phyloP scores from a whole-genome alignment of 2,329 filamentous ascomycete species.

The Penicillium aurantiogriseum region DNA sequence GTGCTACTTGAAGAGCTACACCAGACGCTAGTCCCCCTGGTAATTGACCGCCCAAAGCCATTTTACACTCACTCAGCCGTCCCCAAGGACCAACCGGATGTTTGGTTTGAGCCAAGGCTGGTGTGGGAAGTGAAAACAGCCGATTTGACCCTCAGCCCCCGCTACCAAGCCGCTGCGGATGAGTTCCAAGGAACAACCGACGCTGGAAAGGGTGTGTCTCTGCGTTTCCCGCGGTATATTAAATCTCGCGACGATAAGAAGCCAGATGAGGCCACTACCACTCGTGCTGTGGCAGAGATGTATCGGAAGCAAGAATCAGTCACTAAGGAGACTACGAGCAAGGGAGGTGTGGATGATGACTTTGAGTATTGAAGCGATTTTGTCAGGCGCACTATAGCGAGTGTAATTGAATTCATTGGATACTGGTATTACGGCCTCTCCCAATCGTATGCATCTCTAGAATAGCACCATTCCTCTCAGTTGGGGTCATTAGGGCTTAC shows the following conservation, averaged over 20 bases:
- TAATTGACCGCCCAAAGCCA: conserved; percentile 88
- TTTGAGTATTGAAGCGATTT: conserved; percentile 75
- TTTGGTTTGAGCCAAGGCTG: conserved; percentile 93
- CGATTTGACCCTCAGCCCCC: conserved; percentile 85
- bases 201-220: conserved; percentile 73
- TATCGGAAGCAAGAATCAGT: conserved; percentile 93
- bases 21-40: conserved; percentile 68
- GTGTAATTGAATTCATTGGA: conserved; percentile 10
- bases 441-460: background rate
- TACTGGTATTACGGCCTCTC: background rate
- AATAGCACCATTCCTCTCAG: background rate
- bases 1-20: conserved; percentile 88
- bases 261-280: conserved; percentile 81
- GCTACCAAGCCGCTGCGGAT: conserved; percentile 86
- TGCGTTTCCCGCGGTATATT: conserved; percentile 92
- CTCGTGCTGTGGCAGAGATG: conserved; percentile 90
- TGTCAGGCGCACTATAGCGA: conserved; percentile 1
- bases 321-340: conserved; percentile 76
- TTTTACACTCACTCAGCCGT: conserved; percentile 86
- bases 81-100: conserved; percentile 90
- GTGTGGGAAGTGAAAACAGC: conserved; percentile 99
- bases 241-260: conserved; percentile 94
- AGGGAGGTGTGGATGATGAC: conserved; percentile 91
- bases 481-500: background rate
- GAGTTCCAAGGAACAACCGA: conserved; percentile 72